Evolutionary conservation across 768 basidiomycete genomes (phyloP).

Genomic region (Galerina sulciceps): DNA sequence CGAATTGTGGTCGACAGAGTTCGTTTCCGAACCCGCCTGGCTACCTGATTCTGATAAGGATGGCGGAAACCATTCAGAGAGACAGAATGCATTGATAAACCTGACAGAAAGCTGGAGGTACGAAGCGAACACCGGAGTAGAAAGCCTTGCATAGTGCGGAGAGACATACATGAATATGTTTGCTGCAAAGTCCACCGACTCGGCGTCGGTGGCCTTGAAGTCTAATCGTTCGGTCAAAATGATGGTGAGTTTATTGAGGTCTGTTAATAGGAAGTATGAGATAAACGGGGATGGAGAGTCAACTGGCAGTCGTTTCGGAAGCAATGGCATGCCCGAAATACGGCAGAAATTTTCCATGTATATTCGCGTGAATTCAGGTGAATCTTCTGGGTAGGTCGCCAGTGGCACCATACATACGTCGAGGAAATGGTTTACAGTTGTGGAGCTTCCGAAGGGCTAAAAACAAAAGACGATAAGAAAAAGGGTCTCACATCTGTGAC

Average conservation of each 20-base stretch:
- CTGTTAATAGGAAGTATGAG: slow-evolving; percentile 57
- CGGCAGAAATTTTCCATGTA: slow-evolving; percentile 48
- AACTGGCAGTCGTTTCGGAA: slow-evolving; percentile 77
- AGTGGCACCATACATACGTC: slow-evolving; percentile 48
- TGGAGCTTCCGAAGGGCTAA: slow-evolving; percentile 63
- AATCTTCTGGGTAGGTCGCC: slow-evolving; percentile 26
- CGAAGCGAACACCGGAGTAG: slow-evolving; percentile 45
- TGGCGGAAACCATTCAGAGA: slow-evolving; percentile 42
- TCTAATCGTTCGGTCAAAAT: too few relatives aligned
- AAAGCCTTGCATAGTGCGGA: slow-evolving; percentile 60
- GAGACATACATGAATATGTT: slow-evolving; percentile 71
- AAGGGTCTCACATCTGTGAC: too few relatives aligned
- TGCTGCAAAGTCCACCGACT: slow-evolving; percentile 70
- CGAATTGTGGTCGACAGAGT: not conserved
- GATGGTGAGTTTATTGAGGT: slow-evolving; percentile 35
- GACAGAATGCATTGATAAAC: slow-evolving; percentile 58
- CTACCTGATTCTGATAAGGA: not conserved
- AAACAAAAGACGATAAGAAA: not conserved
- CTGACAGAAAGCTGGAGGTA: slow-evolving; percentile 59
- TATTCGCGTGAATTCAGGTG: slow-evolving; percentile 31
- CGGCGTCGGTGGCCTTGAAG: too few relatives aligned
- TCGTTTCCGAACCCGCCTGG: not conserved
- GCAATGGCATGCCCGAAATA: slow-evolving; percentile 74
- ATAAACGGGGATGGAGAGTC: slow-evolving; percentile 67
- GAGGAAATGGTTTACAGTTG: slow-evolving; percentile 49